These are phyloP conservation scores for Monilinia fructigena DNA, from an alignment of 2,329 filamentous ascomycete genomes.

Conservation along the genomic window DNA sequence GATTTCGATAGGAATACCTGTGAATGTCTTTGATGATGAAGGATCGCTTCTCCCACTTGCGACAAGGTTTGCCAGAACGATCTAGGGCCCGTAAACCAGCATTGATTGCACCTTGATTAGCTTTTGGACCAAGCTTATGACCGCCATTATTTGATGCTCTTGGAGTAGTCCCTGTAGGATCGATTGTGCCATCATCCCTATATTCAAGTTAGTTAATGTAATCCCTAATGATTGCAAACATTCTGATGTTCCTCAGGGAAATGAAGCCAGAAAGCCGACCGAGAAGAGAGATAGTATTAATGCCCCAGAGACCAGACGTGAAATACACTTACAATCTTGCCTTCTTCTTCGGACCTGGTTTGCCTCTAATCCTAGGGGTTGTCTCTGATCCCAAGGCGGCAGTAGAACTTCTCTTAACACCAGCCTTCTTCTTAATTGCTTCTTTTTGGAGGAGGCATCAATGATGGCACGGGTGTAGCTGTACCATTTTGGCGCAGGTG, in stretches of 20 bases:
- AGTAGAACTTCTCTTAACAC: conserved; percentile 66
- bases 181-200: conserved; percentile 63
- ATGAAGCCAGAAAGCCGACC: conserved; percentile 9
- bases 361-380: conserved; percentile 70
- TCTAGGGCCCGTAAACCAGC: conserved; percentile 92
- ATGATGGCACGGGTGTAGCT: conserved; percentile 47
- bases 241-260: background rate
- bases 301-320: background rate
- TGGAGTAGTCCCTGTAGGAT: conserved; percentile 51
- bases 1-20: conserved; percentile 78
- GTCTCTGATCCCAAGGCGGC: conserved; percentile 60
- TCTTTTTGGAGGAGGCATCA: conserved; percentile 60
- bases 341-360: conserved; percentile 97
- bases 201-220: conserved; percentile 38
- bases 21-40: conserved; percentile 92
- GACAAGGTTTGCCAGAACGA: conserved; percentile 85
- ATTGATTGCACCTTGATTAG: conserved; percentile 96
- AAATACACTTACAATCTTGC: conserved; percentile 73
- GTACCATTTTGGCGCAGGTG: conserved; percentile 57
- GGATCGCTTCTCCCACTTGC: conserved; percentile 82
- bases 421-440: conserved; percentile 66
- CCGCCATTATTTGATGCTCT: conserved; percentile 44
- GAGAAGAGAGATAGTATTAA: background rate
- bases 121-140: conserved; percentile 92
- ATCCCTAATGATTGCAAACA: conserved; percentile 16